Evolutionary conservation across 2,329 filamentous ascomycete species (phyloP).

Genomic region (Aspergillus sp.): DNA sequence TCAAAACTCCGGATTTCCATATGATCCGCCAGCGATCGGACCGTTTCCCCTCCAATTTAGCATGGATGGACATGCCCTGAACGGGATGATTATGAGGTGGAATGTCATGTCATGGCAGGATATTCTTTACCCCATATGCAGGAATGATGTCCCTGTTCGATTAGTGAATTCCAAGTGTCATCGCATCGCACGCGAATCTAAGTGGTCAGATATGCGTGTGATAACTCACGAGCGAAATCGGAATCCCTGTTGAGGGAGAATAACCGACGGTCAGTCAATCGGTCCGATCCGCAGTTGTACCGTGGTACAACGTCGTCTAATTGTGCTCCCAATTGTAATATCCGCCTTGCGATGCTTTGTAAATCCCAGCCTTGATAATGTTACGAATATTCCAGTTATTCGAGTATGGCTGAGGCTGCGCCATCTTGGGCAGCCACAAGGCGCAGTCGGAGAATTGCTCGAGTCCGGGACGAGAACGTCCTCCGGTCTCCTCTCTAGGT

Average conservation of each 20-base stretch:
- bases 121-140: no score
- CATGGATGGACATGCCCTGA: no score
- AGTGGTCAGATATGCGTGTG: not conserved
- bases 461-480: not conserved
- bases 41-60: no score
- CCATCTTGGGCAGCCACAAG: not conserved
- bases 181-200: not conserved
- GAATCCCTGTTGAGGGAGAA: not conserved
- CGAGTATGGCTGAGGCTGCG: not conserved
- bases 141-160: not conserved
- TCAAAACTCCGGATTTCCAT: no score
- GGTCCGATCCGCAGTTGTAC: not conserved
- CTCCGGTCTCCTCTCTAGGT: not conserved
- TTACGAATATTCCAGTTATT: no score
- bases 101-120: not conserved
- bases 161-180: not conserved
- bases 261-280: not conserved
- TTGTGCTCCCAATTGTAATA: no score
- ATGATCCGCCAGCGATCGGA: no score
- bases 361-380: no score
- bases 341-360: no score
- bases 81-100: no score
- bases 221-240: not conserved
- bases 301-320: no score
- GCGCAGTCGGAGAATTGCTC: not conserved